Conservation (phyloP, 2,329 filamentous ascomycete species). For the Monilinia polystroma region DNA sequence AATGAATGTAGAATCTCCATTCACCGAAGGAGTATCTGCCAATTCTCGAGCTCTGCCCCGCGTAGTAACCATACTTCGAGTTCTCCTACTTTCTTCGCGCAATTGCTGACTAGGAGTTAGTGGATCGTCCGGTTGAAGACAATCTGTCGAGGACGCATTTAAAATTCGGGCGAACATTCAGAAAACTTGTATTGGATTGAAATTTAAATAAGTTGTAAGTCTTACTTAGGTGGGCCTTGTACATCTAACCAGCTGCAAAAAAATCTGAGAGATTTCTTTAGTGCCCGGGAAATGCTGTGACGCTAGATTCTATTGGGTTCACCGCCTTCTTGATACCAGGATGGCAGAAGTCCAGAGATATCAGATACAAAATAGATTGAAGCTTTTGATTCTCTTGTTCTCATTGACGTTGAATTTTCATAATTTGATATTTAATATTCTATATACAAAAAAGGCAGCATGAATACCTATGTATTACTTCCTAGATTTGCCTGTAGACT, state of each 20-base stretch:
- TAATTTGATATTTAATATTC: background rate
- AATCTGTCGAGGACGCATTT: conserved; percentile 31
- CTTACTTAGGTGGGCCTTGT: background rate
- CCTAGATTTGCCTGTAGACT: background rate
- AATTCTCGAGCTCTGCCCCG: conserved; percentile 25
- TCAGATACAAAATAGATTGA: background rate
- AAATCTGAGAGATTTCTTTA: conserved; percentile 18
- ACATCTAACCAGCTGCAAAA: conserved; percentile 6
- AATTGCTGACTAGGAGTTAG: conserved; percentile 22
- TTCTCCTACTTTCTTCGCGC: conserved; percentile 19
- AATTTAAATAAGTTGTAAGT: background rate
- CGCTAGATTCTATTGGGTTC: background rate
- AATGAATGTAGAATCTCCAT: conserved; percentile 27
- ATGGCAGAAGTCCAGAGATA: background rate
- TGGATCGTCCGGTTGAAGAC: conserved; percentile 25
- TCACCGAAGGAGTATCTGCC: conserved; percentile 16
- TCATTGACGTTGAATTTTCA: background rate
- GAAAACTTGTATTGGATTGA: conserved; percentile 11
- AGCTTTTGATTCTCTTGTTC: background rate
- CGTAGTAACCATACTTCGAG: conserved; percentile 33
- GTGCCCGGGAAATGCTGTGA: conserved; percentile 12
- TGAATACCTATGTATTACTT: background rate
- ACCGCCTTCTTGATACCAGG: conserved; percentile 2
- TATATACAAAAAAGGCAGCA: background rate
- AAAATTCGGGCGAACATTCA: conserved; percentile 37